A percentile compares a stretch with the other conserved stretches of the same genome.
Conservation (phyloP, 805 yeast genomes). For the Kodamaea kakaduensis region DNA sequence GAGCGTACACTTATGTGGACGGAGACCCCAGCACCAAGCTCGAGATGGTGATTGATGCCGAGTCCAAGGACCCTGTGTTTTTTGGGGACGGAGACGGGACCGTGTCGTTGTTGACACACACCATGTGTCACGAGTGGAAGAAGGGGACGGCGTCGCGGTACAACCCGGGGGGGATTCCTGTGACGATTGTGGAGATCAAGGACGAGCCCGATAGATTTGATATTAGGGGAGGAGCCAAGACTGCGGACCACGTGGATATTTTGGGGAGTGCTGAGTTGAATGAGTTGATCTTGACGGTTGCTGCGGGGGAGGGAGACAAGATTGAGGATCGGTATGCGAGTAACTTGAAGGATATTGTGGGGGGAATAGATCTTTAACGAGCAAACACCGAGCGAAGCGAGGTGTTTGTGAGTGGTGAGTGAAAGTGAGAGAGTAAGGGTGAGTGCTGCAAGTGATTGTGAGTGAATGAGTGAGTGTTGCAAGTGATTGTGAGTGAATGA, state of each 20-base stretch:
- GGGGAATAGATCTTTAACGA: slow-evolving; percentile 44
- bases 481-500: no score
- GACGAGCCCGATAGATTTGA: slow-evolving; percentile 94
- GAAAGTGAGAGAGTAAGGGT: no score
- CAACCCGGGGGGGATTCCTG: slow-evolving; percentile 74
- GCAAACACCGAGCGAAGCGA: no score
- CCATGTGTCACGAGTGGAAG: slow-evolving; percentile 91
- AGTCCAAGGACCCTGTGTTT: slow-evolving; percentile 59
- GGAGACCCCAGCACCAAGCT: slow-evolving; percentile 50
- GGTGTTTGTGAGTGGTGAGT: no score
- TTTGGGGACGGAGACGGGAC: slow-evolving; percentile 97
- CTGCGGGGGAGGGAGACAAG: slow-evolving; percentile 69
- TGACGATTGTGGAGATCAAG: slow-evolving; percentile 82
- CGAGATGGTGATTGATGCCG: slow-evolving; percentile 68
- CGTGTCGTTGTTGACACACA: slow-evolving; percentile 77
- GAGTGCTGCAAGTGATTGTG: no score
- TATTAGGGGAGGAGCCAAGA: slow-evolving; percentile 94
- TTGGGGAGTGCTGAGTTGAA: slow-evolving; percentile 90
- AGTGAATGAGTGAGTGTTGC: no score
- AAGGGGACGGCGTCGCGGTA: slow-evolving; percentile 53
- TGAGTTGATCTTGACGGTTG: slow-evolving; percentile 78
- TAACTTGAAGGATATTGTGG: slow-evolving; percentile 58
- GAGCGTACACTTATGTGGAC: slow-evolving; percentile 82
- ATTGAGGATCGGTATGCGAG: slow-evolving; percentile 62
- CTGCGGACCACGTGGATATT: slow-evolving; percentile 97